These are phyloP conservation scores for Theileria orientalis DNA, from an alignment of 169 alveolate species.

Conservation along the genomic window DNA sequence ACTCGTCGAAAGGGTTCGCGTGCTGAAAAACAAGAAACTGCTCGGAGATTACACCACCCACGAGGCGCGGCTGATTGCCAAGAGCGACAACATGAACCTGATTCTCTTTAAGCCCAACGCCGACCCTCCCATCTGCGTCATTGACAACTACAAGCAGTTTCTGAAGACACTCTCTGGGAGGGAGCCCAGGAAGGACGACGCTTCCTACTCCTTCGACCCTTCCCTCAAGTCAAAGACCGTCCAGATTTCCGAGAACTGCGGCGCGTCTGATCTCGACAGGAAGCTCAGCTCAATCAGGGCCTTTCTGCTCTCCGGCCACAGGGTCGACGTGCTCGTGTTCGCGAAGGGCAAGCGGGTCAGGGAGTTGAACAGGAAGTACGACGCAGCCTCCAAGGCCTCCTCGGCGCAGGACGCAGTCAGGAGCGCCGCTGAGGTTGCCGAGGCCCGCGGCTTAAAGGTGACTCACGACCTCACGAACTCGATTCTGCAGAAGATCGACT, in stretches of 20 bases:
- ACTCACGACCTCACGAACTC: constrained; percentile 20
- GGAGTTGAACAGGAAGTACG: neutral
- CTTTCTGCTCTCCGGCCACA: constrained; percentile 45
- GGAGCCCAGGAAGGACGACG: neutral
- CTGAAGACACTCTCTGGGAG: neutral
- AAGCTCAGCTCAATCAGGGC: constrained; percentile 41
- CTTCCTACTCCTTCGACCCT: constrained; percentile 51
- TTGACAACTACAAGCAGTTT: constrained; percentile 24
- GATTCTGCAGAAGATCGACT: constrained; percentile 40
- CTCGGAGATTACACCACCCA: constrained; percentile 46
- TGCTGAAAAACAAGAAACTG: constrained; percentile 42
- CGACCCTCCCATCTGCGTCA: constrained; percentile 55
- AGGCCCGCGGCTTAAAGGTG: constrained; percentile 6
- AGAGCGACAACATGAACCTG: constrained; percentile 16
- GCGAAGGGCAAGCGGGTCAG: neutral
- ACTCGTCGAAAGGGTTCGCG: constrained; percentile 32
- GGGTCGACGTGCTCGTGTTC: constrained; percentile 53
- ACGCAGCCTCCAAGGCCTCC: neutral
- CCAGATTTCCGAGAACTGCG: constrained; percentile 59
- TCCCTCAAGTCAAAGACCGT: constrained; percentile 48
- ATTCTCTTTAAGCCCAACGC: constrained; percentile 52
- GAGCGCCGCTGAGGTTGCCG: neutral
- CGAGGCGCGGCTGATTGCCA: constrained; percentile 41
- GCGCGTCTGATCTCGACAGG: constrained; percentile 40
- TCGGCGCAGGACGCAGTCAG: neutral